These are phyloP conservation scores for Gentiana macrophylla DNA, from an alignment of 257 asterid genomes.

Conservation along the genomic window DNA sequence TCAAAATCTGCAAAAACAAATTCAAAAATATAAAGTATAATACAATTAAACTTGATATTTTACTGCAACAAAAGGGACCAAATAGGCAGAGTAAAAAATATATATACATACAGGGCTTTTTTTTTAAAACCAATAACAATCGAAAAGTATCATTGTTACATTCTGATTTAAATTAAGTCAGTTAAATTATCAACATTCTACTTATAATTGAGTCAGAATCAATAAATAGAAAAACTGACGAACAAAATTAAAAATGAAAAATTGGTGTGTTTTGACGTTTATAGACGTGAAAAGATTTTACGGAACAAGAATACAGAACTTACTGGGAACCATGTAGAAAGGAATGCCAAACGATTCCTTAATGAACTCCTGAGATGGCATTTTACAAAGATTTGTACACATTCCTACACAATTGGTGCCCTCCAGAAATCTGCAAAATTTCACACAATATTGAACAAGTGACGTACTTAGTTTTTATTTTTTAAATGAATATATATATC, in stretches of 20 bases:
- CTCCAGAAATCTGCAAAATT: conserved; percentile 60
- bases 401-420: conserved; percentile 91
- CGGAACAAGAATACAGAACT: conserved; percentile 10
- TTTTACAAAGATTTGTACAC: conserved; percentile 95
- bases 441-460: background rate
- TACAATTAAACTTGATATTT: background rate
- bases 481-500: too few species aligned
- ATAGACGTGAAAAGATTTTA: too few species aligned
- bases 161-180: too few species aligned
- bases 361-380: conserved; percentile 77
- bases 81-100: background rate
- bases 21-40: conserved; percentile 6
- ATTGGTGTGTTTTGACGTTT: too few species aligned
- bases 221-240: background rate
- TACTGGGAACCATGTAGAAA: conserved; percentile 84
- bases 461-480: background rate
- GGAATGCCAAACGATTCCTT: conserved; percentile 77
- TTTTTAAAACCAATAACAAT: too few species aligned
- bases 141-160: too few species aligned
- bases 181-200: too few species aligned
- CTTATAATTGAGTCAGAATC: background rate
- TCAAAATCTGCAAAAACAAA: conserved; percentile 59
- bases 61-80: background rate
- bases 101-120: too few species aligned
- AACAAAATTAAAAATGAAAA: too few species aligned